Evolutionary conservation across 2,329 filamentous ascomycete species (phyloP), one percentile per base, ranked within the genome.

Genomic region (Arachnomyces sp.): DNA sequence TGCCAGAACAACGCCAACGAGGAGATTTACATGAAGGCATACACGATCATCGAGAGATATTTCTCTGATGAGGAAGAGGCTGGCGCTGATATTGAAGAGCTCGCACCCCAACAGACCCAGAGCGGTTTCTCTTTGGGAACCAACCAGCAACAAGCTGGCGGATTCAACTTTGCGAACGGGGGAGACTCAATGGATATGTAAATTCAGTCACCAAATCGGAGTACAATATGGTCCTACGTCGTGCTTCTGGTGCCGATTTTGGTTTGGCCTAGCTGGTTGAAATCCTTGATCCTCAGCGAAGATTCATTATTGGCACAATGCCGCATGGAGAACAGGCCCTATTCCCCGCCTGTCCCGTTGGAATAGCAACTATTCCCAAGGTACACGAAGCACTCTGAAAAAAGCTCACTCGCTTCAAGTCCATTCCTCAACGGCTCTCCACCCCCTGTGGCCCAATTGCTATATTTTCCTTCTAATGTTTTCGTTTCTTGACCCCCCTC

Each of bases 1-100:
- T 96, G 92, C 78, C 92, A 98, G 74, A 95, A 93, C 73, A 98
- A 98, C 58, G 90, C 90, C 72, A 98, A 98, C 70, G 92, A 98
- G 71, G 92, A 98, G 70, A 98, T 98, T 55, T 98, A 98, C 76
- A 96, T 98, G 90, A 98, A 98, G 80, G 92, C 92, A 0, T 98
- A 96, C 77, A 96, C 94, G 77, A 98, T 98, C 68, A 98, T 98
- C 53, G 92, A 98, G 76, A 95, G 95, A 74, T 98, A 98, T 77
- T 98, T 98, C 73, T 95, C 89, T 0, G 92, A 98, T 58, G 92
- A 98, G 53, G 92, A 96, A 41, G 92, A 94, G 60, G 77, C 76
- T 47, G 78, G 68, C 34, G 73, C 66, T 47, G 88, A 89, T 55
- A 88, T 88, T 52, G 85, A 88, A 47, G 86, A 93, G 56, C 77